Conservation (phyloP, 768 basidiomycete genomes). For the Stropharia rugosoannulata region DNA sequence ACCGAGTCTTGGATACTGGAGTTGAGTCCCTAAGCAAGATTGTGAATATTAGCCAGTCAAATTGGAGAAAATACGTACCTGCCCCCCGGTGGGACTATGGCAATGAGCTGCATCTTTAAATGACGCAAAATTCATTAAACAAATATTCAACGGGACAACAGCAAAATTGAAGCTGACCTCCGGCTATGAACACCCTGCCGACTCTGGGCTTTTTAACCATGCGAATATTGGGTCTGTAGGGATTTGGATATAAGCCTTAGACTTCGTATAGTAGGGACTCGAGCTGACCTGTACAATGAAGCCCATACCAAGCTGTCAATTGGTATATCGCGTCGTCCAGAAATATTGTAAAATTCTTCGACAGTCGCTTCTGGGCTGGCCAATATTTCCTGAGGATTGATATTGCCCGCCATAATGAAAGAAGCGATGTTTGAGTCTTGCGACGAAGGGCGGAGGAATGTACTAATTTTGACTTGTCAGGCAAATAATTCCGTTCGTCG, state of each 20-base stretch:
- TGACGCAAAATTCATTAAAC: background rate
- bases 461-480: slow-evolving; percentile 12
- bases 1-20: slow-evolving; percentile 1
- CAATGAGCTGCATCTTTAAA: slow-evolving; percentile 31
- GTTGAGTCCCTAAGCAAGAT: slow-evolving; percentile 6
- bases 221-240: slow-evolving; percentile 19
- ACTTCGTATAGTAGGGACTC: no score
- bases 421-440: slow-evolving; percentile 9
- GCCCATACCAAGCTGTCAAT: slow-evolving; percentile 27
- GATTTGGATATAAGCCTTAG: background rate
- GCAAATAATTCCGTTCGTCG: slow-evolving; percentile 1
- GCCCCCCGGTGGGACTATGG: slow-evolving; percentile 32
- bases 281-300: slow-evolving; percentile 25
- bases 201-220: slow-evolving; percentile 18
- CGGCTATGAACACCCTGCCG: slow-evolving; percentile 18
- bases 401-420: slow-evolving; percentile 12
- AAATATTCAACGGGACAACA: background rate
- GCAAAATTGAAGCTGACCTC: slow-evolving; percentile 18
- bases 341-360: slow-evolving; percentile 22
- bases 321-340: slow-evolving; percentile 21
- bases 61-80: slow-evolving; percentile 2
- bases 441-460: slow-evolving; percentile 7
- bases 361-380: slow-evolving; percentile 14
- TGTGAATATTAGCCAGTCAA: background rate
- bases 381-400: slow-evolving; percentile 5